Conservation (phyloP, 1,284 basidiomycete species). For the Ustilago sp. region DNA sequence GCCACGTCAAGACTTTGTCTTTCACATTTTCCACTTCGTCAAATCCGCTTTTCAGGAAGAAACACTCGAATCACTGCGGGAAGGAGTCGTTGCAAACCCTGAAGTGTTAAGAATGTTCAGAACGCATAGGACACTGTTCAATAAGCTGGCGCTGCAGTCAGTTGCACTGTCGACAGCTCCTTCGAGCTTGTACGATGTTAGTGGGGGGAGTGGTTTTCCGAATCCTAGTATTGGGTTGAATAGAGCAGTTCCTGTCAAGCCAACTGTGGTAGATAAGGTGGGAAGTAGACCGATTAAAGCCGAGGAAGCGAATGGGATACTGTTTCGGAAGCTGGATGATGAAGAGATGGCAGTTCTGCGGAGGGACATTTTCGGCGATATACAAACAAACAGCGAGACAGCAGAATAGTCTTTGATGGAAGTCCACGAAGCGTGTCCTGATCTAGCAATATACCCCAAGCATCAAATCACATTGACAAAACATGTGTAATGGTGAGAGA, state of each 20-base stretch:
- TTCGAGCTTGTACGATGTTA: slow-evolving; percentile 49
- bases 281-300: slow-evolving; percentile 3
- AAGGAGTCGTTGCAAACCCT: slow-evolving; percentile 39
- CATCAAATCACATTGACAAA: too few relatives aligned
- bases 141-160: slow-evolving; percentile 56
- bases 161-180: slow-evolving; percentile 51
- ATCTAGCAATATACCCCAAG: neutral
- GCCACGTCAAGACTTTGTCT: slow-evolving; percentile 39
- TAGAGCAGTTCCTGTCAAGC: slow-evolving; percentile 7
- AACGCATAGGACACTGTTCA: slow-evolving; percentile 44
- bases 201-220: slow-evolving; percentile 49
- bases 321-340: slow-evolving; percentile 33
- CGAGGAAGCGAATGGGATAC: slow-evolving; percentile 45
- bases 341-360: slow-evolving; percentile 20
- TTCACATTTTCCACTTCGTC: slow-evolving; percentile 48
- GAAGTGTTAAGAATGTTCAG: slow-evolving; percentile 54
- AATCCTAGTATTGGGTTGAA: slow-evolving; percentile 42
- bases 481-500: too few relatives aligned
- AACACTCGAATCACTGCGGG: slow-evolving; percentile 32
- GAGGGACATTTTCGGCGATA: slow-evolving; percentile 41
- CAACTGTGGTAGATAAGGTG: neutral
- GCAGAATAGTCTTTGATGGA: neutral
- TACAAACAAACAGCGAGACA: neutral
- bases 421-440: neutral
- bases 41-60: slow-evolving; percentile 34